These are phyloP conservation scores for Lycium barbarum DNA, from an alignment of 257 asterid species.

Conservation along the genomic window DNA sequence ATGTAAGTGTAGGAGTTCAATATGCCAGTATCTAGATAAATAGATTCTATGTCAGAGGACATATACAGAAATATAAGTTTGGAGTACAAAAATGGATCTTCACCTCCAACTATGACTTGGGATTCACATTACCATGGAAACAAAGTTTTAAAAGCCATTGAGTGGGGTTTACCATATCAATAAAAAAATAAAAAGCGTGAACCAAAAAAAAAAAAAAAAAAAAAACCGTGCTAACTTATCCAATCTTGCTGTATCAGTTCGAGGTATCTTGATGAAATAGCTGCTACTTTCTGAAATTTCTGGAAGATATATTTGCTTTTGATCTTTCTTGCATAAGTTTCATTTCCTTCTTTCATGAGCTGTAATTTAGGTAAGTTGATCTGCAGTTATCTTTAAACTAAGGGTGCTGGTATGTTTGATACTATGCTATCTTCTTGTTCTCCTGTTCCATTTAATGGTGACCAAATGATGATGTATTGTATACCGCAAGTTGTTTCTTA, in stretches of 20 bases:
- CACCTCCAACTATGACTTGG: too few species aligned
- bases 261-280: background rate
- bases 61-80: too few species aligned
- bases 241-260: background rate
- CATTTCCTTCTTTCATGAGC: slow-evolving; percentile 1
- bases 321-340: slow-evolving; percentile 5
- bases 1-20: too few species aligned
- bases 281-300: background rate
- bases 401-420: background rate
- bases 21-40: too few species aligned
- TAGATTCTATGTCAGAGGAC: too few species aligned
- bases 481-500: slow-evolving; percentile 15
- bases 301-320: background rate
- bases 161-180: background rate
- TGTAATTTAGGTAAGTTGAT: background rate
- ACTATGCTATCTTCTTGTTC: background rate
- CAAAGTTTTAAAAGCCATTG: too few species aligned
- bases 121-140: too few species aligned
- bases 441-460: background rate
- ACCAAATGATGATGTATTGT: background rate
- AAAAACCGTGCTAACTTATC: background rate
- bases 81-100: too few species aligned
- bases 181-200: background rate
- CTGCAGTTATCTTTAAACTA: background rate
- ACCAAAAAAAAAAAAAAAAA: too few species aligned